Percentiles rank a stretch among this genome's conserved stretches.
These are phyloP conservation scores for Paspalum vaginatum DNA, from an alignment of 176 grass and related monocot species.

Conservation along the genomic window DNA sequence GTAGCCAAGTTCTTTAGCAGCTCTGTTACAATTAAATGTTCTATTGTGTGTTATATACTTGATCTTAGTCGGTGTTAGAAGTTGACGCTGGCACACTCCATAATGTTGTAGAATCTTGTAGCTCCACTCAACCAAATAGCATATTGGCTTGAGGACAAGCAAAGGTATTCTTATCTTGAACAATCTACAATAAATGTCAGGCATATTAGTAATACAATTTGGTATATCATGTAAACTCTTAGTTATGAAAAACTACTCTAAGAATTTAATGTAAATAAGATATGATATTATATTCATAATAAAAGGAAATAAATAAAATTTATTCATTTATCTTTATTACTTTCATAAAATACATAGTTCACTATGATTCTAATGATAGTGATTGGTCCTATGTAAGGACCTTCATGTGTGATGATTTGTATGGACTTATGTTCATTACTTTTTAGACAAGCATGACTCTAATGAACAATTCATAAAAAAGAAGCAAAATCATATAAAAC, in stretches of 20 bases:
- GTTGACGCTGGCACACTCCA: conserved; percentile 50
- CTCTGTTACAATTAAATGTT: conserved; percentile 63
- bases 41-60: conserved; percentile 60
- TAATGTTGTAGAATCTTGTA: conserved; percentile 48
- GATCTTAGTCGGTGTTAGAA: conserved; percentile 59
- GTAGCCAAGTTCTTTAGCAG: conserved; percentile 67
- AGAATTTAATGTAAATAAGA: not conserved
- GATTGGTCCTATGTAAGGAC: no score
- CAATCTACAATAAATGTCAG: conserved; percentile 30
- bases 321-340: not conserved
- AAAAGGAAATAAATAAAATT: not conserved
- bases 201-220: not conserved
- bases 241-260: no score
- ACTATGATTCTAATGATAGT: no score
- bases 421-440: no score
- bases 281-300: no score
- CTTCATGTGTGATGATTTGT: no score
- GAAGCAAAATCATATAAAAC: no score
- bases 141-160: conserved; percentile 48
- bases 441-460: no score
- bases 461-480: no score
- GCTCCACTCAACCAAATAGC: conserved; percentile 57
- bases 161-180: conserved; percentile 63
- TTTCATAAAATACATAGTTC: no score
- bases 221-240: no score